These are phyloP conservation scores for Leishmania martiniquensis DNA, from an alignment of 208 protist genomes.

Conservation along the genomic window DNA sequence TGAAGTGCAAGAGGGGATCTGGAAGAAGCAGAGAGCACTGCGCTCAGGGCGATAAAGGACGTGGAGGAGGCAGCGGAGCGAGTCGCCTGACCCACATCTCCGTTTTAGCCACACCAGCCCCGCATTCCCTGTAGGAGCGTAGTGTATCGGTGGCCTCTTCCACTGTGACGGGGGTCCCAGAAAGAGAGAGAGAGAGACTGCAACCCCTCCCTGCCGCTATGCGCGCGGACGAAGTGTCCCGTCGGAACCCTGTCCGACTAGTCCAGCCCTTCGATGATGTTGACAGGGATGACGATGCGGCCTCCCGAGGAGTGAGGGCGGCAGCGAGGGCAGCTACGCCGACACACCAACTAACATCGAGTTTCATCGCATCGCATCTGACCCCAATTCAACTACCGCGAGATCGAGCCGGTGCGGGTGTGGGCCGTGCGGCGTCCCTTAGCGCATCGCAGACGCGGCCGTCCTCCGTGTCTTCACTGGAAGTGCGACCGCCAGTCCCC, in stretches of 20 bases:
- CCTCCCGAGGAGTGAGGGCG: neutral
- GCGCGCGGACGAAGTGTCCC: neutral
- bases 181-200: neutral
- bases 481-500: neutral
- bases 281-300: neutral
- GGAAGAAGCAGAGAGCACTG: neutral
- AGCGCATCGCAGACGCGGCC: neutral
- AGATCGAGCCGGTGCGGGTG: neutral
- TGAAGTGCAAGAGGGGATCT: neutral
- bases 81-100: neutral
- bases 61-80: neutral
- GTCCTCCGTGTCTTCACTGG: neutral
- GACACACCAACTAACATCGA: neutral
- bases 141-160: neutral
- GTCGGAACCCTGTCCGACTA: slow-evolving; percentile 4
- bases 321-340: neutral
- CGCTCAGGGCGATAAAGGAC: neutral
- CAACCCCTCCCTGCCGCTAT: neutral
- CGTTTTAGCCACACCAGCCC: neutral
- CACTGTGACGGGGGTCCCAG: too few relatives aligned
- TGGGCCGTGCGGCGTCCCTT: neutral
- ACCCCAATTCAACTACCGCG: neutral
- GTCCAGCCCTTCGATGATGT: slow-evolving; percentile 16
- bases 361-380: neutral
- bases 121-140: neutral